Evolutionary conservation across 108 stramenopile genomes (phyloP), one percentile per base, ranked within the genome.

Genomic region (Pseudonitzschia multistriata): DNA sequence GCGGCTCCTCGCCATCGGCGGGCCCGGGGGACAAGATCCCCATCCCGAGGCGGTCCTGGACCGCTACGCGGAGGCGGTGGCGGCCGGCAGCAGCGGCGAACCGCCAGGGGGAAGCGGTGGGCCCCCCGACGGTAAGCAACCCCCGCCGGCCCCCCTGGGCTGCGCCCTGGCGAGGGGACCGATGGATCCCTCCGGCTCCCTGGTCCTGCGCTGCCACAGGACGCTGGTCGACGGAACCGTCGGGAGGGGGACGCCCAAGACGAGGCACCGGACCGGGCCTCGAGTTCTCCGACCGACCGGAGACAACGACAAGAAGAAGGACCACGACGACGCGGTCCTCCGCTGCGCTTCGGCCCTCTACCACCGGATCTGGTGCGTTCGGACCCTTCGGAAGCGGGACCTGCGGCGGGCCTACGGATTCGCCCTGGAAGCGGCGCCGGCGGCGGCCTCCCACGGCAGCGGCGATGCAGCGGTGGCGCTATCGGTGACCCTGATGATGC

Each of bases 341-440:
- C 57, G 57, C 6, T 59, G 57, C 29, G 31, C 57, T 13, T 30
- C 57, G n/a, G 25, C 57, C 0, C 34, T 59, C 5, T 59, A 59
- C 1, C 19, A 59, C 19, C 57, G 57, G 13, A 0, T 59, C 31
- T 59, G 57, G 57, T 59, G 35, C 34, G 33, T 59, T 59, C 57
- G 57, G n/a, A 59, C 57, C 14, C 14, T 59, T 15, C 57, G 34
- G 1, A 59, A 59, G n/a, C 15, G 31, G n/a, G 57, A 59, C 29
- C 0, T 59, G 3, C 57, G 57, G 5, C 33, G 33, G 14, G 57
- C 34, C 0, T 35, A 33, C 29, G 57, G 57, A 11, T 59, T 59
- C n/a, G 22, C 33, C 13, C 31, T 59, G 0, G 13, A 28, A 14
- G 19, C 57, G 0, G 14, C 3, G 30, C 5, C 55, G 15, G 15